These are phyloP conservation scores for Sistotremastrum suecicum DNA, from an alignment of 768 basidiomycete species.

Conservation along the genomic window DNA sequence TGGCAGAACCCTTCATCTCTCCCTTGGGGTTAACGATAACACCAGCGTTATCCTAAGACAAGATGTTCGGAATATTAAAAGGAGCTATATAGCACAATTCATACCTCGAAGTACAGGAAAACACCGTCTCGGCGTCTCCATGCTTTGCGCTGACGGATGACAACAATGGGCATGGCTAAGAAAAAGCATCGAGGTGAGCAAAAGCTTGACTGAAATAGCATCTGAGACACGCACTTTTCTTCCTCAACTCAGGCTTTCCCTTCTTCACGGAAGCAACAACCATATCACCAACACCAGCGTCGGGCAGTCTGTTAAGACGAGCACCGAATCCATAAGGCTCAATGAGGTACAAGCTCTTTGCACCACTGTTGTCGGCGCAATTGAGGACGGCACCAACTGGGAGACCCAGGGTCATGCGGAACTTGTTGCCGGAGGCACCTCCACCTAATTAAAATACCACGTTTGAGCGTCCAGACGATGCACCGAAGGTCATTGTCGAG, in stretches of 20 bases:
- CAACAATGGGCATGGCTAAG: slow-evolving; percentile 89
- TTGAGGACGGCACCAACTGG: slow-evolving; percentile 91
- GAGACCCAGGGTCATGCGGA: slow-evolving; percentile 87
- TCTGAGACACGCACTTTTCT: slow-evolving; percentile 70
- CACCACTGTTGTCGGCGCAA: slow-evolving; percentile 98
- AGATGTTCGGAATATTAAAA: not conserved
- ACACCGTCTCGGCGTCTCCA: slow-evolving; percentile 98
- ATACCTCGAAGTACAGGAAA: slow-evolving; percentile 93
- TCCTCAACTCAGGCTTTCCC: slow-evolving; percentile 98
- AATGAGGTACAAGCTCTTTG: slow-evolving; percentile 90
- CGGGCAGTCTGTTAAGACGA: slow-evolving; percentile 92
- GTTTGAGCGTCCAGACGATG: not conserved
- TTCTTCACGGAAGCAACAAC: slow-evolving; percentile 97
- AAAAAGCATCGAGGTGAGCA: slow-evolving; percentile 5
- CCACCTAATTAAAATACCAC: slow-evolving; percentile 19
- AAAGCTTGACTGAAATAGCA: not conserved
- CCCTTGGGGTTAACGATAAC: slow-evolving; percentile 98
- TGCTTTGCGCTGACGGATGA: slow-evolving; percentile 94
- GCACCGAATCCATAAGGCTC: slow-evolving; percentile 94
- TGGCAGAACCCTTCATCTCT: slow-evolving; percentile 99
- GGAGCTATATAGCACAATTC: slow-evolving; percentile 8
- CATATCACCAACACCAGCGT: slow-evolving; percentile 92
- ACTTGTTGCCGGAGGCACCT: slow-evolving; percentile 86
- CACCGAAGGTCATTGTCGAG: not conserved
- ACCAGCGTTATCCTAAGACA: slow-evolving; percentile 73